Evolutionary conservation across 2,329 filamentous ascomycete genomes (phyloP), one percentile per base, ranked within the genome.

Genomic region (Curvularia verruculosa): DNA sequence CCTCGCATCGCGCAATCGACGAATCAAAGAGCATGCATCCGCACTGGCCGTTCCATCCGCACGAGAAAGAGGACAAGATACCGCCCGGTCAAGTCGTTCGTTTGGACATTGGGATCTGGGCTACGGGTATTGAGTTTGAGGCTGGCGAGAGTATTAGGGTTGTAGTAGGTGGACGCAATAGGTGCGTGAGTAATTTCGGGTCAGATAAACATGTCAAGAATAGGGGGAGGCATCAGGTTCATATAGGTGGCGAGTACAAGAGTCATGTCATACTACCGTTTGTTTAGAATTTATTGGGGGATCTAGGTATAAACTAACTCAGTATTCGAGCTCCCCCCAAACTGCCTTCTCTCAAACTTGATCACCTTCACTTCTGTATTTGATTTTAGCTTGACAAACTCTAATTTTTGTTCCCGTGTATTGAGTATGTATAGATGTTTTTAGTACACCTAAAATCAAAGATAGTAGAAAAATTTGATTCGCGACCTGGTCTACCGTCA

Each of bases 91-190:
- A 52, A 3, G 10, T 59, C 7, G 49, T 58, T 3, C 44, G 44
- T 3, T 19, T 61, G 24, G 44, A 45, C 15, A 45, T 61, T 12
- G 23, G 21, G n/a, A 21, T 61, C 3, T 59, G 59, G 59, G 48
- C 56, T 26, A 24, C 34, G 3, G 55, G 48, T 8, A 59, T 61
- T 6, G 40, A 43, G 12, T 61, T 59, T 46, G 55, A 59, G 7
- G 49, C 40, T 23, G 56, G 52, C 4, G 56, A 39, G 23, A 24
- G 28, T 6, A 36, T 48, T 7, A 24, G 29, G 13, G 15, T 48
- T 3, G 31, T 34, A 7, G 19, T 48, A 15, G 12, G 28, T 18
- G 46, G 46, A 23, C 44, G 44, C 21, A 44, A 44, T n/a, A 26
- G 40, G 40, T 44, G 40, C 15, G 40, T 44, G 1, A 44, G 40